Conservation (phyloP, 208 protist genomes). For the Naegleria fowleri region DNA sequence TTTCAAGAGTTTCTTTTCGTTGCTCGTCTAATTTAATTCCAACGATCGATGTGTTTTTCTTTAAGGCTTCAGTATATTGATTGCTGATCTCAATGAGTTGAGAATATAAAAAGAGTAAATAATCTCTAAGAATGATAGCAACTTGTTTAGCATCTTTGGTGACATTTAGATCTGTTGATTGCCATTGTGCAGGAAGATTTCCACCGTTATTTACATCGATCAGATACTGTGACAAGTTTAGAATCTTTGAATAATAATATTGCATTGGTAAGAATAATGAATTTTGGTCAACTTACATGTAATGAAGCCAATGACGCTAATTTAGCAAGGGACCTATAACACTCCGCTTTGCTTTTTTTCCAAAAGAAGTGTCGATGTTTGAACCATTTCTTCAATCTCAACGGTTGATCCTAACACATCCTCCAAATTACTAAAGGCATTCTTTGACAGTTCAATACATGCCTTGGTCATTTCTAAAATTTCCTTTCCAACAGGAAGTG, state of each 20-base stretch:
- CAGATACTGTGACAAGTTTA: neutral
- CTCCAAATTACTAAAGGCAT: neutral
- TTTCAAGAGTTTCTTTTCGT: neutral
- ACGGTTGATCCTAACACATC: neutral
- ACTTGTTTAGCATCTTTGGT: neutral
- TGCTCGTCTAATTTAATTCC: neutral
- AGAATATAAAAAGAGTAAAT: slow-evolving; percentile 12
- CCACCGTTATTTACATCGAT: neutral
- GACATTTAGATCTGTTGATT: neutral
- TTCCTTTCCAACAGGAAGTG: neutral
- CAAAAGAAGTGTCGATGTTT: neutral
- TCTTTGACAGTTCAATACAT: neutral
- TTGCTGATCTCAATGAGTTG: neutral
- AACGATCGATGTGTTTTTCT: neutral
- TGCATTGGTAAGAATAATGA: no score
- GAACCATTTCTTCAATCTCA: neutral
- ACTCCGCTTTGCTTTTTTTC: slow-evolving; percentile 14
- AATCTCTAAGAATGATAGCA: neutral
- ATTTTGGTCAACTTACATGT: slow-evolving; percentile 18
- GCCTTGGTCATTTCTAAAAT: neutral
- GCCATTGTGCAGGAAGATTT: neutral
- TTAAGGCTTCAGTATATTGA: neutral
- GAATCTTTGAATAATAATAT: neutral
- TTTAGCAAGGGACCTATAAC: slow-evolving; percentile 15
- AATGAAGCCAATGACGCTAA: neutral